Evolutionary conservation across 2,329 filamentous ascomycete genomes (phyloP), one percentile per base, ranked within the genome.

Genomic region (Tolypocladium pustulatum): DNA sequence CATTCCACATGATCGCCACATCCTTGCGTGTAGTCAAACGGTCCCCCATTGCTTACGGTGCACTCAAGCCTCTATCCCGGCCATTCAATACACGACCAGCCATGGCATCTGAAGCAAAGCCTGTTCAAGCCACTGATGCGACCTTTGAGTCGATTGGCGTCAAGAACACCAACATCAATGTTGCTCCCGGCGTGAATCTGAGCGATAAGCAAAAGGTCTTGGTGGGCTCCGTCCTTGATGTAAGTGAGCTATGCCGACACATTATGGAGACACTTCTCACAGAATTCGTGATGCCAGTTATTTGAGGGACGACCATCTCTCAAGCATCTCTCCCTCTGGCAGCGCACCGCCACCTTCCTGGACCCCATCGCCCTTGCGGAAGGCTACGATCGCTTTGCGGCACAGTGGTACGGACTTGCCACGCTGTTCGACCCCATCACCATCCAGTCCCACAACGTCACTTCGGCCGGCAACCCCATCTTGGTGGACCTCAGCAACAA

Each of bases 231-330:
- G 53, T 55, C 12, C 37, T 55, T 4, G 53, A 55, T 38, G 53
- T 55, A 55, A 27, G 53, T 30, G 25, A 4, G 46, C 5, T 17
- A 30, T 20, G 12, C 7, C 25, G 4, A 49, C 22, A 7, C 22
- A 4, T 1, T 15, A 0, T 15, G 3, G 2, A 7, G 2, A 20
- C 9, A 13, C 6, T 9, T 20, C 25, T 30, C 25, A 27, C 22
- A 6, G 6, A 25, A 2, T 9, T 15, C 41, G 8, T 17, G 2
- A 9, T 17, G 13, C 25, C 52, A 79, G 76, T 78, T 87, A 54
- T 87, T 86, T 66, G 80, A 81, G 38, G 83, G 83, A 53, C 76
- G 78, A 22, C 82, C 83, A 0, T 81, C 81, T 2, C 75, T 85
- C 3, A 76, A 77, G 46, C 85, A 86, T 66, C 76, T 87, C 53